Evolutionary conservation across 2,329 filamentous ascomycete species (phyloP).

Genomic region (Ophiocordyceps camponoti-leonardi): DNA sequence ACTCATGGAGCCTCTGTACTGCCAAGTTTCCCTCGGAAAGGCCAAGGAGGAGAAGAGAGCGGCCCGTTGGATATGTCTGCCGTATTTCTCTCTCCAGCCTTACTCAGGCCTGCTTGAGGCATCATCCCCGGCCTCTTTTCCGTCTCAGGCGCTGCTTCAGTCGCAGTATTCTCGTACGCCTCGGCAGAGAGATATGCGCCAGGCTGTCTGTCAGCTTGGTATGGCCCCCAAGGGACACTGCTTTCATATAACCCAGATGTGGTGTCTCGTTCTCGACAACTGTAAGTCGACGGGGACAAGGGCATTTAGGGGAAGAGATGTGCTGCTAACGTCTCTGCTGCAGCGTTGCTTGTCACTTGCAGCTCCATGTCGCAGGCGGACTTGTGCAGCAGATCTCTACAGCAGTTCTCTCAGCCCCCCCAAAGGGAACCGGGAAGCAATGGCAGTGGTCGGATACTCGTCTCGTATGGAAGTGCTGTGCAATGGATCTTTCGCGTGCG

Average conservation of each 20-base stretch:
- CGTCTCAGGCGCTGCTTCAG: conserved; percentile 25
- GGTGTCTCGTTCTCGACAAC: conserved; percentile 27
- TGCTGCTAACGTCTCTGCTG: conserved; percentile 2
- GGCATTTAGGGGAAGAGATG: background rate
- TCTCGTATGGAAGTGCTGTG: conserved; percentile 16
- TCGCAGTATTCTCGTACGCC: conserved; percentile 21
- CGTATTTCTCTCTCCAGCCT: conserved; percentile 27
- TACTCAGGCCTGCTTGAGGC: conserved; percentile 20
- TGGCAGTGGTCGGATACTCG: conserved; percentile 12
- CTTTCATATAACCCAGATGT: conserved; percentile 30
- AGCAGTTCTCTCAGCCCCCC: conserved; percentile 12
- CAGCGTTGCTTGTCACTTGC: conserved; percentile 23
- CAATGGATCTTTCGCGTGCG: conserved; percentile 20
- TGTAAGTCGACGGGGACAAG: conserved; percentile 11
- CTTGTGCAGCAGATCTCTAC: conserved; percentile 16
- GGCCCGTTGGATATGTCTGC: conserved; percentile 25
- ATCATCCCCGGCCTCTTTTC: conserved; percentile 17
- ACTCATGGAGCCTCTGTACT: conserved; percentile 21
- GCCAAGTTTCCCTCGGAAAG: conserved; percentile 17
- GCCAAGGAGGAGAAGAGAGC: conserved; percentile 6
- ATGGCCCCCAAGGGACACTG: conserved; percentile 18
- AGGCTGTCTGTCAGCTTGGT: conserved; percentile 24
- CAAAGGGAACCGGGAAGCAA: conserved; percentile 4
- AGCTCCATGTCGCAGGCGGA: conserved; percentile 16
- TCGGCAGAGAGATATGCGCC: conserved; percentile 24